These are phyloP conservation scores for Ogataea haglerorum DNA, from an alignment of 805 yeast species.

Conservation along the genomic window DNA sequence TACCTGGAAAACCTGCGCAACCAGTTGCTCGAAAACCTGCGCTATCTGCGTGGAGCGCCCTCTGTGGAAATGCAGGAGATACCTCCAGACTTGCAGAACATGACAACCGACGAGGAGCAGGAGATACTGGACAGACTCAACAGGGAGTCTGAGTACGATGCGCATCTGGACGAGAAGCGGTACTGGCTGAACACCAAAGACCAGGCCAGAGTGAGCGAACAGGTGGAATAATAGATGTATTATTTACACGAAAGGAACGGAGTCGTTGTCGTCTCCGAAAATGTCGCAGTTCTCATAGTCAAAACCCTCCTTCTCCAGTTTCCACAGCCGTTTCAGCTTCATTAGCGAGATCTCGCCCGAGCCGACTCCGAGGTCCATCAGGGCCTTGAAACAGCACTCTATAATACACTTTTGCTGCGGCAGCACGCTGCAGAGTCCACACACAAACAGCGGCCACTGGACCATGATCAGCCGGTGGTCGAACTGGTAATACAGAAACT, in stretches of 20 bases:
- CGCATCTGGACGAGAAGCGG: slow-evolving; percentile 35
- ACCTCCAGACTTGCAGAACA: slow-evolving; percentile 60
- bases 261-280: slow-evolving; percentile 33
- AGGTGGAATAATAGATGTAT: slow-evolving; percentile 22
- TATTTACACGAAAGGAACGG: slow-evolving; percentile 33
- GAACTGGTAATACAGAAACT: slow-evolving; percentile 30
- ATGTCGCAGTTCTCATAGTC: slow-evolving; percentile 25
- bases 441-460: slow-evolving; percentile 36
- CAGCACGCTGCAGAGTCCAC: slow-evolving; percentile 33
- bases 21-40: slow-evolving; percentile 73
- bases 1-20: slow-evolving; percentile 77
- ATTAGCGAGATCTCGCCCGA: slow-evolving; percentile 34
- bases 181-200: slow-evolving; percentile 39
- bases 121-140: slow-evolving; percentile 33
- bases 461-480: slow-evolving; percentile 36
- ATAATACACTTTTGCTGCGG: slow-evolving; percentile 32
- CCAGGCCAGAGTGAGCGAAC: slow-evolving; percentile 35
- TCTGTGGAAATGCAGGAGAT: slow-evolving; percentile 88
- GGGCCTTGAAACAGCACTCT: slow-evolving; percentile 34
- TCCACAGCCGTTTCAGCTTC: slow-evolving; percentile 32
- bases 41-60: slow-evolving; percentile 87
- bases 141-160: slow-evolving; percentile 35
- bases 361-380: slow-evolving; percentile 35
- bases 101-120: slow-evolving; percentile 45
- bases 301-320: slow-evolving; percentile 26